Evolutionary conservation across 169 alveolate genomes (phyloP), one percentile per base, ranked within the genome.

Genomic region (Plasmodium malariae): DNA sequence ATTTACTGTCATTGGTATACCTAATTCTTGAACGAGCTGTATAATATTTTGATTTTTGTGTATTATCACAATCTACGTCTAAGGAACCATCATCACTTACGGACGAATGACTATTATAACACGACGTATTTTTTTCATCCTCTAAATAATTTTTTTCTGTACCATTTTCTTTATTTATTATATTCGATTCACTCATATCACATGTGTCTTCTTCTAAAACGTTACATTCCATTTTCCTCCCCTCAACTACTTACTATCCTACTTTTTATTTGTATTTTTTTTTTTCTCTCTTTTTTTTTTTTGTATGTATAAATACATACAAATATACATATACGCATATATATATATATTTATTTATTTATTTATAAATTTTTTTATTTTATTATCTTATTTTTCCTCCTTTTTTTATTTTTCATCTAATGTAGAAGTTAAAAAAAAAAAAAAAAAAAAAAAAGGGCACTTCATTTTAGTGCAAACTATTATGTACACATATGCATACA

Each of bases 71-170:
- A 19, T 76, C 78, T 30, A 76, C 28, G 55, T 76, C 89, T 76
- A 76, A 45, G 48, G 40, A 76, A 30, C 73, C 71, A 63, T 76
- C 89, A 4, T 76, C 89, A 60, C 89, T 63, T 34, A 36, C 40
- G 9, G 89, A 76, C 5, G 89, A 54, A 54, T 76, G 36, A 37
- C 89, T 76, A 60, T 62, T 76, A 62, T 76, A 76, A 60, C 89
- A 76, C 4, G 89, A 76, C 2, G 78, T 76, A 37, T 62, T 76
- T 40, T 62, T 49, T 5, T 76, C 89, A 63, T 76, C 89, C 24
- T 76, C 89, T 62, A 76, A 76, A 36, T 76, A 76, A 76, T 62
- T 63, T 51, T 36, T 76, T 40, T 76, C 78, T 11, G 9, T 76
- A n/a, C 21, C 19, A 30, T 37, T 76, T 76, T 76, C 89, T 60